Base-by-base conservation (phyloP, 2,329 filamentous ascomycete species). In the Pseudocercospora cruenta region DNA sequence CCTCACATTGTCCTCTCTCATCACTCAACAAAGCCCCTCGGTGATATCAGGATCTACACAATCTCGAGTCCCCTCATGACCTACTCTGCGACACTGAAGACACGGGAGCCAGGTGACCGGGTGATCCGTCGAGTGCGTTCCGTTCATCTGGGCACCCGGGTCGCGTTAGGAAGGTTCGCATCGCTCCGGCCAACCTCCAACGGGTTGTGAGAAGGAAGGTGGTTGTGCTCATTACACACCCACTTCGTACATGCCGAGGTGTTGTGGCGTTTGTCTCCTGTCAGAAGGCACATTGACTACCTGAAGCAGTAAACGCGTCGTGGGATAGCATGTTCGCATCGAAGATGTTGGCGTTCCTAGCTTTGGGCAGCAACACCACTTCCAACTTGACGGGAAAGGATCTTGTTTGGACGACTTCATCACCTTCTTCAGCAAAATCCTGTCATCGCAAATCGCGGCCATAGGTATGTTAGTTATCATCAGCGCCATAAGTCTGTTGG, bases 61-160 rank as follows among this genome's bases (percentile, higher is more conserved):
- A 16, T 51, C 47, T 51, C 47, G 10, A 51, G 19, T 16, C 47
- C 47, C 21, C 4, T 16, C 33, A 51, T 51, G 47, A 51, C 47
- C 9, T 22, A 51, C 24, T 26, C 12, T 26, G 14, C 22, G 47
- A 51, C 47, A 12, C 3, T 51, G 47, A 24, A 51, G 47, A 26
- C 10, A 36, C 47, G 47, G 47, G 22, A 24, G 19, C 21, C 21
- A 51, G 22, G 22, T 26, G 51, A 55, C 2, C 51, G 51, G 51
- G 22, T 55, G 49, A 26, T 14, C 3, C 3, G 33, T 9, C 31
- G 31, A 33, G 16, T 31, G n/a, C n/a, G n/a, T 5, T 26, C 51
- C 51, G 16, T 55, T 33, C 51, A 33, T 55, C 33, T 55, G 51
- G 51, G 51, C 16, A 55, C 51, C 51, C 26, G 51, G 51, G 19